Base-by-base conservation (phyloP, 31 red algal genomes). In the Odonthalia washingtoniensis region DNA sequence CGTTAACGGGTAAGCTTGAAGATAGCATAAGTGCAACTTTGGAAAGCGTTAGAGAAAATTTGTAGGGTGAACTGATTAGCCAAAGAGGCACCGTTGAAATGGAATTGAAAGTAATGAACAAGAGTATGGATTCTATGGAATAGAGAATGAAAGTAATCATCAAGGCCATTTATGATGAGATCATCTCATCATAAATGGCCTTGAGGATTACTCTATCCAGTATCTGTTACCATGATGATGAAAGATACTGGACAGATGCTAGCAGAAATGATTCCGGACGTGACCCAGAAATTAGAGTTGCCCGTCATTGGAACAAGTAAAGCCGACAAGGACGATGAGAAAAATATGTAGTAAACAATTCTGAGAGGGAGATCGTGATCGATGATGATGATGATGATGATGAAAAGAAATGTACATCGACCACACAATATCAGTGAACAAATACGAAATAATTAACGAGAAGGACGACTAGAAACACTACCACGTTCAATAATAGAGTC, bases 1-100 rank as follows among this genome's bases (percentile, higher is more conserved):
- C 81, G 31, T 74, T 99, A 40, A 97, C 95, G 82, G 75, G 87
- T 28, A 74, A 97, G 27, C 85, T 99, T 67, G 28, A 72, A 89
- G 17, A 89, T 45, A 26, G 88, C 95, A 0, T 75, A 76, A 18
- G 53, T 80, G n/a, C 27, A 35, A 4, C 66, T 77, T 45, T 35
- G 76, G 4, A 66, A 40, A 28, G 45, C 45, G 60, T 30, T 70
- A 27, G 76, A 83, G 57, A 75, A 80, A 5, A 72, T 83, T 6
- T 79, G 95, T 16, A 40, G 95, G 36, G 61, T 57, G 33, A 82
- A 89, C 37, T 95, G 95, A 62, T 82, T 98, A 5, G 61, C 81
- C 16, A 49, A n/a, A n/a, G n/a, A n/a, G n/a, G n/a, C n/a, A n/a
- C n/a, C n/a, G n/a, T n/a, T n/a, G n/a, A n/a, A n/a, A n/a, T n/a